Percentiles rank a stretch among this genome's conserved stretches.
phyloP scores from a whole-genome alignment of 768 basidiomycete species.

The Strobilomyces echinocephalus region DNA sequence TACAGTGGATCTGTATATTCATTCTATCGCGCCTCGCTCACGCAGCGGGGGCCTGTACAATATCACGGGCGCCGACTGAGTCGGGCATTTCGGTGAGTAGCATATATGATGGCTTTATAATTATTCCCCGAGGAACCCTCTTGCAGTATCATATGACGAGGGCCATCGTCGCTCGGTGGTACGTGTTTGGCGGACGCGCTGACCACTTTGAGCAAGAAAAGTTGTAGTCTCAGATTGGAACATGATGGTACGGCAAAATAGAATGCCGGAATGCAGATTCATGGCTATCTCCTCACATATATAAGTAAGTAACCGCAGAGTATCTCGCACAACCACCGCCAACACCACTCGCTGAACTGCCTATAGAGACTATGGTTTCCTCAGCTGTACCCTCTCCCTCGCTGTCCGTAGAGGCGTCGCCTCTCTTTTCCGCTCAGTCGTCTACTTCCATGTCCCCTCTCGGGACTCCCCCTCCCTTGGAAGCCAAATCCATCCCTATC shows the following conservation, averaged over 20 bases:
- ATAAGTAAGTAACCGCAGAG: not conserved
- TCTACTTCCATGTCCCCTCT: constrained; percentile 5
- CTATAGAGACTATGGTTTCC: not conserved
- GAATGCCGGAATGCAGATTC: not conserved
- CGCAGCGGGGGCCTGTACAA: no score
- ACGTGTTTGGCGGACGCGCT: not conserved
- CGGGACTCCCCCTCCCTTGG: constrained; percentile 1
- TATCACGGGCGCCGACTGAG: no score
- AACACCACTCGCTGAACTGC: not conserved
- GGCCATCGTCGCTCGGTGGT: not conserved
- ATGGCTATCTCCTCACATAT: not conserved
- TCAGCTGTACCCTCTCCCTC: not conserved
- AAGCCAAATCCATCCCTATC: not conserved
- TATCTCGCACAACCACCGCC: not conserved
- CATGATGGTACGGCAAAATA: not conserved
- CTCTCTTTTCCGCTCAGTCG: not conserved
- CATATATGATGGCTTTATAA: no score
- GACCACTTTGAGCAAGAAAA: not conserved
- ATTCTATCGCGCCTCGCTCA: no score
- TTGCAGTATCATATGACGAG: not conserved
- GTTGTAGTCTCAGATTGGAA: not conserved
- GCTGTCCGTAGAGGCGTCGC: not conserved
- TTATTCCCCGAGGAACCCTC: no score
- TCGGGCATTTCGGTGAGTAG: no score
- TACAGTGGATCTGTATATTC: no score